phyloP scores from a whole-genome alignment of 345 rosid genomes.

The Hibiscus trionum region DNA sequence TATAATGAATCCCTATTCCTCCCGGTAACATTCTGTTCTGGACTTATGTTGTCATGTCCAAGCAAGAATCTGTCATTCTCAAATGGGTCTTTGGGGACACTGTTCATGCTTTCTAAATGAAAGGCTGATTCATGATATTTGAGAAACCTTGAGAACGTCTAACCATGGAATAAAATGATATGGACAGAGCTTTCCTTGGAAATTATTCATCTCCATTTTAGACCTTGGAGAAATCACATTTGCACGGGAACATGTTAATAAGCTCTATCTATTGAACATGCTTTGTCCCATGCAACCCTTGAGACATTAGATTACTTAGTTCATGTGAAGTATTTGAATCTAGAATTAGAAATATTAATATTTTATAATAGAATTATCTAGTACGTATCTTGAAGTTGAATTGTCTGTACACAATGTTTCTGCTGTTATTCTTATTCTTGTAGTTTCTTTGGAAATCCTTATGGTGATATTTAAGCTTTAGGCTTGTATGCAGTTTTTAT shows the following conservation, averaged over 20 bases:
- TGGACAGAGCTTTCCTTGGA: neutral
- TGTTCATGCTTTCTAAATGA: neutral
- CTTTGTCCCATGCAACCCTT: neutral
- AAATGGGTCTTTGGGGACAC: neutral
- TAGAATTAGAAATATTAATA: too few species aligned
- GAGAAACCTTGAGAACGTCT: neutral
- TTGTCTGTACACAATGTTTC: neutral
- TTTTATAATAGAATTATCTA: neutral
- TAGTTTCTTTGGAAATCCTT: neutral
- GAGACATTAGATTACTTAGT: neutral
- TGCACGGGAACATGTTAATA: too few species aligned
- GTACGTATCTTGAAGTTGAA: neutral
- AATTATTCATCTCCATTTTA: neutral
- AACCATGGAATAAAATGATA: neutral
- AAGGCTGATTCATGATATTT: neutral
- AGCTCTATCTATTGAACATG: neutral
- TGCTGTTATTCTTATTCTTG: neutral
- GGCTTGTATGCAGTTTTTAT: neutral
- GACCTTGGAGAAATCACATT: too few species aligned
- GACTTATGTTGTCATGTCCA: neutral
- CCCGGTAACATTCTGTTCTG: neutral
- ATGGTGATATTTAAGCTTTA: neutral
- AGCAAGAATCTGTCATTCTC: neutral
- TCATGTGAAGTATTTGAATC: neutral
- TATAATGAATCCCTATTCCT: too few species aligned